Conservation (phyloP, 169 alveolate species). For the Toxoplasma gondii region DNA sequence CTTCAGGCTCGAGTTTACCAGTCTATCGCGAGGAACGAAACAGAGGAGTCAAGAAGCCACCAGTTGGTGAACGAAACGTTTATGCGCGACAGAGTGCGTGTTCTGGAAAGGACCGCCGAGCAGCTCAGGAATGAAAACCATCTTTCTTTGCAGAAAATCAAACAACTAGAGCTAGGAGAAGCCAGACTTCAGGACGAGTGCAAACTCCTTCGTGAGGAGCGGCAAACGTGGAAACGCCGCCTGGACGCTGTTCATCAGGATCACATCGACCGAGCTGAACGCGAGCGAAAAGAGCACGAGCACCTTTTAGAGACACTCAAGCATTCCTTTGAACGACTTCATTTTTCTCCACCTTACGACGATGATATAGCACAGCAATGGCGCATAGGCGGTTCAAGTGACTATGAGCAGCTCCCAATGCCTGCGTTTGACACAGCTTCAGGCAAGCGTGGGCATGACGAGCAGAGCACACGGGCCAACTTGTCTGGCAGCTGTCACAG, state of each 20-base stretch:
- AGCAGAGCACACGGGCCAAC: too few relatives aligned
- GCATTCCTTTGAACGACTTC: neutral
- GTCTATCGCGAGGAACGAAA: neutral
- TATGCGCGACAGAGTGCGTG: neutral
- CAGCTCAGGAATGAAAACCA: neutral
- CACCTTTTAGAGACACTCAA: neutral
- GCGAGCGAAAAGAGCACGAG: conserved; percentile 10
- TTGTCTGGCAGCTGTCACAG: too few relatives aligned
- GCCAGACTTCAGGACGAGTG: conserved; percentile 33
- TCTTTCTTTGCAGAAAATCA: neutral
- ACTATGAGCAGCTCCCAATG: too few relatives aligned
- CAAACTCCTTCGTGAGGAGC: conserved; percentile 15
- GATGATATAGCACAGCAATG: too few relatives aligned
- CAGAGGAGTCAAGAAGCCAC: neutral
- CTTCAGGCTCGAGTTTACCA: neutral
- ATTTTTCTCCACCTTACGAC: neutral
- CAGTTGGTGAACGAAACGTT: neutral
- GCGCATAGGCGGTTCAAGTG: too few relatives aligned
- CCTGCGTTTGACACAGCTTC: too few relatives aligned
- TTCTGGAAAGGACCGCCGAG: neutral
- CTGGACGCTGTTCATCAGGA: conserved; percentile 12
- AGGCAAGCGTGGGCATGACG: too few relatives aligned
- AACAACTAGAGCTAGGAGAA: neutral
- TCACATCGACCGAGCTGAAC: neutral
- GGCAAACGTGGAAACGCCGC: neutral